Evolutionary conservation across 192 early-diverging fungal species (phyloP).

Genomic region (Piromyces sp.): DNA sequence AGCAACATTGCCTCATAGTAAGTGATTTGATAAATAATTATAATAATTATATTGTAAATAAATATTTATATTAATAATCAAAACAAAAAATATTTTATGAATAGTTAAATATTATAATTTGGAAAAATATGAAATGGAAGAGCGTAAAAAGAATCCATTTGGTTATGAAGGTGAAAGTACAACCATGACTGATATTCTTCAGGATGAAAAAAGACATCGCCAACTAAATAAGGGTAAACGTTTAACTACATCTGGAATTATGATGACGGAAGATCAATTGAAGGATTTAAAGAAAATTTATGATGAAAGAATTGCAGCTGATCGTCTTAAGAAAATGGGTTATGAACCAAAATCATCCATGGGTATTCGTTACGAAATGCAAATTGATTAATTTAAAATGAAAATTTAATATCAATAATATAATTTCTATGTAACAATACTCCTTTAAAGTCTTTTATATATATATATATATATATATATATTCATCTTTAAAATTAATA

Average conservation of each 20-base stretch:
- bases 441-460: no score
- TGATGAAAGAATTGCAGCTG: slow-evolving; percentile 18
- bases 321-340: slow-evolving; percentile 21
- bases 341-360: slow-evolving; percentile 15
- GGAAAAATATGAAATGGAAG: neutral
- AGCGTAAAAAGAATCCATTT: neutral
- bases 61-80: neutral
- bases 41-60: neutral
- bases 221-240: neutral
- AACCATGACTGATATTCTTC: neutral
- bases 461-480: no score
- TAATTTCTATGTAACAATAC: no score
- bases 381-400: neutral
- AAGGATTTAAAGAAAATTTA: slow-evolving; percentile 20
- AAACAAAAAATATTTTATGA: slow-evolving; percentile 1
- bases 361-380: slow-evolving; percentile 24
- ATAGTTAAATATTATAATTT: slow-evolving; percentile 7
- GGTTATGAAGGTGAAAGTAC: slow-evolving; percentile 1
- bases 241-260: slow-evolving; percentile 1
- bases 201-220: neutral
- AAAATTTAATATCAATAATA: no score
- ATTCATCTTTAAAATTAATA: no score
- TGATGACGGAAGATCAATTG: slow-evolving; percentile 14
- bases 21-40: slow-evolving; percentile 11
- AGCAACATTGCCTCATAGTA: neutral